These are phyloP conservation scores for Caloboletus inedulis DNA, from an alignment of 1,284 basidiomycete genomes.

Conservation along the genomic window DNA sequence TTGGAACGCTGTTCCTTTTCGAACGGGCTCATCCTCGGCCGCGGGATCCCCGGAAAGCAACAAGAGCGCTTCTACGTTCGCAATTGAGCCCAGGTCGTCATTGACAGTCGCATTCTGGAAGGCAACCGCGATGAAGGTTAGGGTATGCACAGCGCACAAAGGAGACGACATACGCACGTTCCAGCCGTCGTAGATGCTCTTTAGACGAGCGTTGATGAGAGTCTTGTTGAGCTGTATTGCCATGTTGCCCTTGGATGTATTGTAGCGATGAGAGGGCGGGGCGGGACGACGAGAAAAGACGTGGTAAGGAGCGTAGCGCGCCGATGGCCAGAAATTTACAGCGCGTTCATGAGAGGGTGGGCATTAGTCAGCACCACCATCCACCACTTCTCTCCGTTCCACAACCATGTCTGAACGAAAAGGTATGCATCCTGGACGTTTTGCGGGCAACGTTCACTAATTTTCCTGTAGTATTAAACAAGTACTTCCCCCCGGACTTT, in stretches of 20 bases:
- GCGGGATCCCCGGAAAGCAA: constrained; percentile 81
- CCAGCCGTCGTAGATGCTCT: constrained; percentile 71
- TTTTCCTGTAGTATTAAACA: constrained; percentile 69
- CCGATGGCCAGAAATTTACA: constrained; percentile 29
- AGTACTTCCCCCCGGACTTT: constrained; percentile 93
- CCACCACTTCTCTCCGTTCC: constrained; percentile 3
- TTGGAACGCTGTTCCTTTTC: constrained; percentile 89
- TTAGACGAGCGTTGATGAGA: constrained; percentile 65
- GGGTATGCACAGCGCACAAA: not conserved
- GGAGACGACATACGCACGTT: constrained; percentile 48
- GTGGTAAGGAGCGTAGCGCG: constrained; percentile 21
- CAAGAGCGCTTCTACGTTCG: constrained; percentile 68
- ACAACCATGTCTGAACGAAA: constrained; percentile 84
- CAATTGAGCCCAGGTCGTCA: constrained; percentile 67
- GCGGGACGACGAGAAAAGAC: constrained; percentile 7
- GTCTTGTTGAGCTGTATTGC: constrained; percentile 55
- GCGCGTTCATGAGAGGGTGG: constrained; percentile 24
- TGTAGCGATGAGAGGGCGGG: constrained; percentile 1
- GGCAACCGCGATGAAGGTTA: constrained; percentile 12
- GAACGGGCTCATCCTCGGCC: constrained; percentile 78
- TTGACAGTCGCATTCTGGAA: constrained; percentile 57
- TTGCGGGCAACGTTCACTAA: constrained; percentile 6
- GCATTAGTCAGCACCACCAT: constrained; percentile 29
- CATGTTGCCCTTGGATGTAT: constrained; percentile 25
- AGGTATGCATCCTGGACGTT: constrained; percentile 41